A percentile compares a stretch with the other conserved stretches of the same genome.
phyloP scores from a whole-genome alignment of 2,329 filamentous ascomycete genomes.

The Calonectria pseudoturangicola region DNA sequence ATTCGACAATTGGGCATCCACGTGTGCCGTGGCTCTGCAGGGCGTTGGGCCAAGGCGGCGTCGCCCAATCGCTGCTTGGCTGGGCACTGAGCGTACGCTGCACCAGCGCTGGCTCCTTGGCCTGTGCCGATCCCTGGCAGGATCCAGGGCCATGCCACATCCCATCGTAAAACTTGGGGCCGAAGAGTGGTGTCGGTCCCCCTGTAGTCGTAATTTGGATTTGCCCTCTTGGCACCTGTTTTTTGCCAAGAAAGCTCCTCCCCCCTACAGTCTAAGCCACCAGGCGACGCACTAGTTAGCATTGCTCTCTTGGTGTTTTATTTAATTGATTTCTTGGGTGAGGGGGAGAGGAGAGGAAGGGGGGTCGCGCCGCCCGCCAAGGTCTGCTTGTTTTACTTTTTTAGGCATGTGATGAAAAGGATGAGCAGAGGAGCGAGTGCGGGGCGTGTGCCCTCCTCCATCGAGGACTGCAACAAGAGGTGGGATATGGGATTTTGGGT shows the following conservation, averaged over 20 bases:
- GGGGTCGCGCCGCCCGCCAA: no score
- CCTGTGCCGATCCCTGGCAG: slow-evolving; percentile 13
- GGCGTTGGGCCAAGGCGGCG: slow-evolving; percentile 26
- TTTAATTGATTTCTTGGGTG: not conserved
- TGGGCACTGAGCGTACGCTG: not conserved
- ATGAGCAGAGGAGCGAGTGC: not conserved
- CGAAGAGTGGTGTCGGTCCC: no score
- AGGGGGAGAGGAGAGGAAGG: not conserved
- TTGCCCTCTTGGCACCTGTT: slow-evolving; percentile 3
- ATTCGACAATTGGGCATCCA: slow-evolving; percentile 43
- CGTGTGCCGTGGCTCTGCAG: slow-evolving; percentile 39
- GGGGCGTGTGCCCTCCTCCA: not conserved
- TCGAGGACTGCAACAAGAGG: not conserved
- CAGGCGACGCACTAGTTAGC: not conserved
- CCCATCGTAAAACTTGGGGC: not conserved
- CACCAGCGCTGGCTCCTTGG: not conserved
- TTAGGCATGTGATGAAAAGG: not conserved
- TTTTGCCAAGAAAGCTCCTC: slow-evolving; percentile 2
- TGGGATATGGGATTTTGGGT: slow-evolving; percentile 3
- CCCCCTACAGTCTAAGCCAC: slow-evolving; percentile 4
- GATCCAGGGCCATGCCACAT: not conserved
- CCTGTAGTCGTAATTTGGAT: no score
- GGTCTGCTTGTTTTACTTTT: not conserved
- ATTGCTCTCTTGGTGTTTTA: not conserved
- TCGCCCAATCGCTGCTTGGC: slow-evolving; percentile 37